Evolutionary conservation across 1,139 yeast species (phyloP).

Genomic region (Taphrina betulina): DNA sequence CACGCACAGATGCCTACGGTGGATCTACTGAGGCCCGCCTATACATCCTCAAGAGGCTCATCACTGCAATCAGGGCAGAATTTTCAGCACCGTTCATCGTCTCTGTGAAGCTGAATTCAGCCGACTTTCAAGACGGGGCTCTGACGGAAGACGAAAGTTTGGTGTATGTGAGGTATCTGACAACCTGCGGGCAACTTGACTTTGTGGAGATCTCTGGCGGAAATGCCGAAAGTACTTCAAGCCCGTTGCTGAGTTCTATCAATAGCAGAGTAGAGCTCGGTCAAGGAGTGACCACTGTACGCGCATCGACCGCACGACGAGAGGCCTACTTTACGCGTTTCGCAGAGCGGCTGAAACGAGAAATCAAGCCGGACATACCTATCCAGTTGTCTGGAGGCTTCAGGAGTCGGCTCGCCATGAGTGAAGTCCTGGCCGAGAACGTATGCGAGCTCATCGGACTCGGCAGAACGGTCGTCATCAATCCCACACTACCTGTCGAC

Average conservation of each 20-base stretch:
- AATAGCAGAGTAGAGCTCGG: no score
- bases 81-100: neutral
- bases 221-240: conserved; percentile 1
- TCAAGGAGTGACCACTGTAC: no score
- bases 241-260: no score
- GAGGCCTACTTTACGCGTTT: conserved; percentile 12
- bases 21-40: conserved; percentile 66
- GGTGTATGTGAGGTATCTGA: neutral
- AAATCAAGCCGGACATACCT: neutral
- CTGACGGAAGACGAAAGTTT: neutral
- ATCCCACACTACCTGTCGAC: neutral
- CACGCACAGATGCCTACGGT: conserved; percentile 66
- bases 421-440: neutral
- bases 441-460: neutral
- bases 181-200: neutral
- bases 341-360: conserved; percentile 2
- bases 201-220: conserved; percentile 21
- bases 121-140: conserved; percentile 18
- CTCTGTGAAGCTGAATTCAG: conserved; percentile 15
- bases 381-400: neutral
- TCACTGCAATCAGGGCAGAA: conserved; percentile 48
- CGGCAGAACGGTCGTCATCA: neutral
- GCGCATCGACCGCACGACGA: conserved; percentile 4
- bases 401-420: neutral
- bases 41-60: conserved; percentile 55